A percentile compares a stretch with the other conserved stretches of the same genome.
phyloP scores from a whole-genome alignment of 73 alveolate species.

The Stentor roeselii region DNA sequence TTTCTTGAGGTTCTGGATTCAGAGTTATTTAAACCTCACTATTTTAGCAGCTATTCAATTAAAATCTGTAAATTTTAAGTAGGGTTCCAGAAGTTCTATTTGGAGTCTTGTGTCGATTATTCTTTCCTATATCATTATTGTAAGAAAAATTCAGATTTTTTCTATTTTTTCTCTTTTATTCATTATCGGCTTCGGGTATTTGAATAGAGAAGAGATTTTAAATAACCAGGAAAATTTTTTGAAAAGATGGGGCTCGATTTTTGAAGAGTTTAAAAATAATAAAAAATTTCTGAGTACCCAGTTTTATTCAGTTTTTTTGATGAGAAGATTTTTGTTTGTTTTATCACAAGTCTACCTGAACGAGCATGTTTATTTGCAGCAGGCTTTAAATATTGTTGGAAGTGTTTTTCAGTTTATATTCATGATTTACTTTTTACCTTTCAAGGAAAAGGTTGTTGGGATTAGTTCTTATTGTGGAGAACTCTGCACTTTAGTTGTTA shows the following conservation, averaged over 20 bases:
- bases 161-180: no score
- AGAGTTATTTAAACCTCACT: not conserved
- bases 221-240: not conserved
- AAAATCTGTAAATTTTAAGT: not conserved
- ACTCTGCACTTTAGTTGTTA: not conserved
- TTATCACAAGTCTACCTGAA: not conserved
- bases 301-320: not conserved
- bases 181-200: no score
- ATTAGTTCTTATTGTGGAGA: not conserved
- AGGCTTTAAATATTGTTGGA: not conserved
- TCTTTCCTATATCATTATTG: no score
- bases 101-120: no score
- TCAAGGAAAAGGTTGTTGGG: not conserved
- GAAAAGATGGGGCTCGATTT: not conserved
- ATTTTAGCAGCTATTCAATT: not conserved
- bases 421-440: not conserved
- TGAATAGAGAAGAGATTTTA: no score
- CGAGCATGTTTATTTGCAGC: not conserved
- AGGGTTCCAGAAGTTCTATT: not conserved
- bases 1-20: conserved; percentile 13
- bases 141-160: no score
- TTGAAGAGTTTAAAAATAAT: conserved; percentile 15
- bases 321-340: not conserved
- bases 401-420: not conserved
- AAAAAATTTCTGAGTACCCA: conserved; percentile 4